Base-by-base conservation (phyloP, 306 rosid species). In the Quercus variabilis region DNA sequence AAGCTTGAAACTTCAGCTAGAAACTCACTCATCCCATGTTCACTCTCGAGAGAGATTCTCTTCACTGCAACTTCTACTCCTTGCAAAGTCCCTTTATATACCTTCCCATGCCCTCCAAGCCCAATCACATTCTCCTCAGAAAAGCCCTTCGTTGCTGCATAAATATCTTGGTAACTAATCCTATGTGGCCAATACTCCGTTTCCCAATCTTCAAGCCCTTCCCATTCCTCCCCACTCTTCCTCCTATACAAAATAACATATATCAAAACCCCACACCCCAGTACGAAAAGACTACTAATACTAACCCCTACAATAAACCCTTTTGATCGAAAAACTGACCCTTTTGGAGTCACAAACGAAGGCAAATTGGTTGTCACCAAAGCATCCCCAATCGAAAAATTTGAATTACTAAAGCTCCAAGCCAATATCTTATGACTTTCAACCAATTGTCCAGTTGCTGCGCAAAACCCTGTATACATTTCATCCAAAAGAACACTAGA, bases 131-230 rank as follows among this genome's bases (percentile, higher is more conserved):
- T 89, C 71, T 83, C 84, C 51, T 89, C 91, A 35, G 84, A 77
- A 77, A 92, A 90, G 1, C 91, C 87, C 18, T 83, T 54, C 3
- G 91, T 92, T 51, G 92, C 93, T 3, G 78, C 80, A 33, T 49
- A 54, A 69, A 89, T 89, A 80, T 87, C 93, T 60, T 75, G 56
- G 70, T 86, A 89, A 81, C 76, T 20, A 76, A 92, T 83, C 76
- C 89, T 78, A 68, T 92, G 90, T 0, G 97, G 97, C 96, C 92
- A 90, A 19, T 86, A 90, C 71, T 89, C 88, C 71, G 74, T 51
- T 76, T 92, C 95, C 95, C 92, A 89, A 0, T 89, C 93, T 83
- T 87, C 93, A 68, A 82, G 38, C 13, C 76, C 87, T 78, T 78
- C 89, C 19, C 19, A 58, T 65, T 83, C 84, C 57, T 54, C 76